A percentile compares a stretch with the other conserved stretches of the same genome.
These are phyloP conservation scores for Lolium multiflorum DNA, from an alignment of 176 grass and related monocot genomes.

Conservation along the genomic window DNA sequence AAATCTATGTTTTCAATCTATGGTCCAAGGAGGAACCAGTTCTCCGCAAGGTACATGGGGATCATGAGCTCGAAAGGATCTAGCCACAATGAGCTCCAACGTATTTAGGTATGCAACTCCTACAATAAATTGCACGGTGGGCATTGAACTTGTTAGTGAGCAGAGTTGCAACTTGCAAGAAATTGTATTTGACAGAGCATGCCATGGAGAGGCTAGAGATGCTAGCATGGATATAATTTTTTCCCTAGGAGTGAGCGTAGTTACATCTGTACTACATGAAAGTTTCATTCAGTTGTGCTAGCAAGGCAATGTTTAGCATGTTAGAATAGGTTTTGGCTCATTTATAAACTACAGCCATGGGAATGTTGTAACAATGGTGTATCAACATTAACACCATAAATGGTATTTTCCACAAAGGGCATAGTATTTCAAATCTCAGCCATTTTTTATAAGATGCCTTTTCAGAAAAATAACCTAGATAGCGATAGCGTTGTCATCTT, in stretches of 20 bases:
- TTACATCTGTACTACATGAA: neutral
- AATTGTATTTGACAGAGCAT: neutral
- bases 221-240: neutral
- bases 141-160: neutral
- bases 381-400: neutral
- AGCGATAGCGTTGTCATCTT: neutral
- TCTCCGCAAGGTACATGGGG: neutral
- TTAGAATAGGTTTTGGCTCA: neutral
- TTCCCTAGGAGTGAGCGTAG: neutral
- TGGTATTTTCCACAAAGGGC: neutral
- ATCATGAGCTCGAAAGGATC: neutral
- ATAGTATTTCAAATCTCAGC: neutral
- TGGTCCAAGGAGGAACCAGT: neutral
- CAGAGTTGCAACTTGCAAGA: neutral
- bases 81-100: neutral
- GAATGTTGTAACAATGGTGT: neutral
- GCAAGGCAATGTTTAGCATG: neutral
- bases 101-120: neutral
- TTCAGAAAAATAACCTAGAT: neutral
- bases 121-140: neutral
- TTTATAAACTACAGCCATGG: neutral
- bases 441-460: neutral
- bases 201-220: neutral
- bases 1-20: neutral
- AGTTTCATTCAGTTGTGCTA: neutral